Conservation (phyloP, 2,329 filamentous ascomycete genomes). For the Sporothrix brunneoviolacea region DNA sequence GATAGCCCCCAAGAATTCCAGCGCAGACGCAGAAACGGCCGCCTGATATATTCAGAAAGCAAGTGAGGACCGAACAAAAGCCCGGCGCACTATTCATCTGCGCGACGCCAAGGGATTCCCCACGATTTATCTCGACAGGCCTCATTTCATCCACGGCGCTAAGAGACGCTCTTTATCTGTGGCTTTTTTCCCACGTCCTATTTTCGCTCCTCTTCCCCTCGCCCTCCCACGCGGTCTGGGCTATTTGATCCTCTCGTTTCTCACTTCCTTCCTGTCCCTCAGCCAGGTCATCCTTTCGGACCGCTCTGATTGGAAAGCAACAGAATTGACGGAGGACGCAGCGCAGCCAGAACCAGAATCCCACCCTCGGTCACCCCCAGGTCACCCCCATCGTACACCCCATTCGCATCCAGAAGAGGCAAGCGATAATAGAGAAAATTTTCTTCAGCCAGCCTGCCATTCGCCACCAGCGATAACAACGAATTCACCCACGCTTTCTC, state of each 20-base stretch:
- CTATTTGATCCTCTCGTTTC: slow-evolving; percentile 2
- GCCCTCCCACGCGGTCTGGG: not conserved
- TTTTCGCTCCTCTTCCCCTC: not conserved
- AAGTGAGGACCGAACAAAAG: no score
- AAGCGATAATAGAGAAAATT: slow-evolving; percentile 12
- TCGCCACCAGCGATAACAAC: slow-evolving; percentile 15
- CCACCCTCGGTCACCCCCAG: not conserved
- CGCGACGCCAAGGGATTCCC: slow-evolving; percentile 4
- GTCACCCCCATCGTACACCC: slow-evolving; percentile 9
- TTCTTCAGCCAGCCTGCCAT: slow-evolving; percentile 8
- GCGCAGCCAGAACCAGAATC: not conserved
- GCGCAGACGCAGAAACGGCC: not conserved
- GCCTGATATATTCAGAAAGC: no score
- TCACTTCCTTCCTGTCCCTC: not conserved
- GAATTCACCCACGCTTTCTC: not conserved
- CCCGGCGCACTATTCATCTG: not conserved
- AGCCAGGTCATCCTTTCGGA: not conserved
- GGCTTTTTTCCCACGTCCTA: not conserved
- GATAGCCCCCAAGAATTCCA: not conserved
- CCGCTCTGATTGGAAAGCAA: slow-evolving; percentile 1
- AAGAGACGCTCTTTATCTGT: slow-evolving; percentile 8
- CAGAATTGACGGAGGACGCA: not conserved
- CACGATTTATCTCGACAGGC: slow-evolving; percentile 7
- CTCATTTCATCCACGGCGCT: slow-evolving; percentile 6
- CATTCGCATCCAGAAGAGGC: slow-evolving; percentile 12